A percentile compares a stretch with the other conserved stretches of the same genome.
Conservation (phyloP, 2,329 filamentous ascomycete species). For the Colletotrichum sp. region DNA sequence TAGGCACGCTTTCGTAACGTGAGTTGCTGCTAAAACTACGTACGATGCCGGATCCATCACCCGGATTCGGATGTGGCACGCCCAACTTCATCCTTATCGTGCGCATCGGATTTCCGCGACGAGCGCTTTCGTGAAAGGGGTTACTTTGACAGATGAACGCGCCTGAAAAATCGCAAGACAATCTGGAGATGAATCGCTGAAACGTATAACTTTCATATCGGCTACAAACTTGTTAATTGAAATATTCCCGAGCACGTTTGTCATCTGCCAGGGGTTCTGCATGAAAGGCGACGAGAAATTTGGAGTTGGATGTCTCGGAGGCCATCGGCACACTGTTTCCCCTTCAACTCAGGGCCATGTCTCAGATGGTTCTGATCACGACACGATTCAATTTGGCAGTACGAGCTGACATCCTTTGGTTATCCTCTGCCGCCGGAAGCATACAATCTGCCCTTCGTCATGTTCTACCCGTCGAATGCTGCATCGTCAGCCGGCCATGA, state of each 20-base stretch:
- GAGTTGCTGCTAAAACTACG: background rate
- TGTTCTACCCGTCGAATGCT: background rate
- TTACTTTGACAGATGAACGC: background rate
- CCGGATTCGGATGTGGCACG: slow-evolving; percentile 12
- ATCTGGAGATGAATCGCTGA: background rate
- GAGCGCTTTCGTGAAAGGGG: background rate
- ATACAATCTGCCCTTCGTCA: background rate
- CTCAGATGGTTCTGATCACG: background rate
- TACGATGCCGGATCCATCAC: slow-evolving; percentile 3
- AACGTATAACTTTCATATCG: background rate
- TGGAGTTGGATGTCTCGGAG: background rate
- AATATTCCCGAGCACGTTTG: background rate
- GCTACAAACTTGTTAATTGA: background rate
- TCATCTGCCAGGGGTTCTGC: background rate
- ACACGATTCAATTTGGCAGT: background rate
- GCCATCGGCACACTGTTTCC: background rate
- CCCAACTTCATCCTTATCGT: background rate
- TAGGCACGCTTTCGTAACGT: background rate
- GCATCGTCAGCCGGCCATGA: background rate
- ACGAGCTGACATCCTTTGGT: background rate
- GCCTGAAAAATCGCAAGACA: background rate
- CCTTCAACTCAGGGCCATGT: background rate
- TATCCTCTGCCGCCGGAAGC: background rate
- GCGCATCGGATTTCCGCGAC: background rate
- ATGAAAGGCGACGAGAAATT: background rate